These are phyloP conservation scores for Phytophthora meadii DNA, from an alignment of 352 stramenopile genomes.

Conservation along the genomic window DNA sequence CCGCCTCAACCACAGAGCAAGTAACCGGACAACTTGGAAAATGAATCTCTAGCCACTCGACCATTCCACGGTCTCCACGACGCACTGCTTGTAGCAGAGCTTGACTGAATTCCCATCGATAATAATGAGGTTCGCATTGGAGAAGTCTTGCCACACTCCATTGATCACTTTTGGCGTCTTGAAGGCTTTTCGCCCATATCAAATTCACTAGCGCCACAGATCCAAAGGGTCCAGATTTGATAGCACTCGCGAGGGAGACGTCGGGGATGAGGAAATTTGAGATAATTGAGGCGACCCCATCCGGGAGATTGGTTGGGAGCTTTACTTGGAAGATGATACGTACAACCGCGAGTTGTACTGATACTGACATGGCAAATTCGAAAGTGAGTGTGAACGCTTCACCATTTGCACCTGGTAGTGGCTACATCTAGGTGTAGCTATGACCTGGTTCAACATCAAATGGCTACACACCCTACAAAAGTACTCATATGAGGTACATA, in stretches of 20 bases:
- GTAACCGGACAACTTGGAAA: not conserved
- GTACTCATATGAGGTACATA: too few species aligned
- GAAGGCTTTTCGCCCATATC: not conserved
- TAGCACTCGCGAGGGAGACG: not conserved
- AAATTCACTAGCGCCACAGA: not conserved
- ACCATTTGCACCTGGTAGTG: too few species aligned
- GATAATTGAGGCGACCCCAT: not conserved
- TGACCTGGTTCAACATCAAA: too few species aligned
- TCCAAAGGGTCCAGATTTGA: not conserved
- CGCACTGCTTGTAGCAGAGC: not conserved
- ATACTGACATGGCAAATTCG: not conserved
- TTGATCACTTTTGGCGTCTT: not conserved
- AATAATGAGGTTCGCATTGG: not conserved
- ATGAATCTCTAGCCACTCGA: not conserved
- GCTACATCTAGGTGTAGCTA: too few species aligned
- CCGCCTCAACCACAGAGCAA: not conserved
- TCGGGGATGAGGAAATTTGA: not conserved
- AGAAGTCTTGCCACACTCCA: not conserved
- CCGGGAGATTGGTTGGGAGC: not conserved
- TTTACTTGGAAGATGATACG: not conserved
- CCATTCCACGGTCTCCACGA: not conserved
- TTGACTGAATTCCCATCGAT: slow-evolving; percentile 1
- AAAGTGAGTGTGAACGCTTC: not conserved
- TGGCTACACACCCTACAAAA: too few species aligned
- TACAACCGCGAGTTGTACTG: not conserved